A percentile compares a stretch with the other conserved stretches of the same genome.
phyloP scores from a whole-genome alignment of 2,329 filamentous ascomycete species.

The Cladophialophora carrionii region DNA sequence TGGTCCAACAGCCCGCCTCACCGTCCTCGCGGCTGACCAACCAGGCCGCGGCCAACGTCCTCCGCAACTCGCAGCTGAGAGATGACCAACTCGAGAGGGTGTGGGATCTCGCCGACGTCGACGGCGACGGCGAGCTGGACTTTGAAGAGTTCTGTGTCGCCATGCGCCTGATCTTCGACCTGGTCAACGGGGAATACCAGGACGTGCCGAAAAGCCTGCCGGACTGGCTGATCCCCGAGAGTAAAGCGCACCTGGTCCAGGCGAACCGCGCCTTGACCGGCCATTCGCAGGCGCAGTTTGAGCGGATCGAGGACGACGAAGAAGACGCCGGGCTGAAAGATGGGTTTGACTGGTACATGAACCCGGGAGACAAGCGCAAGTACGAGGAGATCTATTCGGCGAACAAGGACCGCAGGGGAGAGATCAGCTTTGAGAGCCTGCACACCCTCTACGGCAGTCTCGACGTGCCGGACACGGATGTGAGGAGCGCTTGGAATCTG shows the following conservation, averaged over 20 bases:
- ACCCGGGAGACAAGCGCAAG: conserved; percentile 82
- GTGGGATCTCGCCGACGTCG: conserved; percentile 96
- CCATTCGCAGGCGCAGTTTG: conserved; percentile 68
- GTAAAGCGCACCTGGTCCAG: conserved; percentile 86
- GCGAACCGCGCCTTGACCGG: conserved; percentile 78
- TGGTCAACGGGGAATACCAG: conserved; percentile 90
- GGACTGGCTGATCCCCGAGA: conserved; percentile 96
- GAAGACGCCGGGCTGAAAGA: conserved; percentile 86
- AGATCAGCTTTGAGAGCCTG: conserved; percentile 55
- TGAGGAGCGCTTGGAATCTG: conserved; percentile 93
- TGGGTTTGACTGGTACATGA: conserved; percentile 99
- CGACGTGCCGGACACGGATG: conserved; percentile 72
- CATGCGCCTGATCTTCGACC: conserved; percentile 96
- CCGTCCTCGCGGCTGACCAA: conserved; percentile 65
- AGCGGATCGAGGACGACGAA: conserved; percentile 74
- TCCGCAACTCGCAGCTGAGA: conserved; percentile 72
- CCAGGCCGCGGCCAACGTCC: conserved; percentile 69
- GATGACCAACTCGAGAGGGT: conserved; percentile 91
- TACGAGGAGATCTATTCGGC: conserved; percentile 98
- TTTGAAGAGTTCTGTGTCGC: conserved; percentile 99
- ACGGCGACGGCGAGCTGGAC: conserved; percentile 95
- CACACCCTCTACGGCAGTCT: conserved; percentile 64
- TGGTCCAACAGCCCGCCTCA: conserved; percentile 44
- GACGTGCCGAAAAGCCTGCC: conserved; percentile 86
- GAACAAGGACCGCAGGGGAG: conserved; percentile 83